Evolutionary conservation across 176 grass and related monocot species (phyloP).

Genomic region (Pontederia crassipes): DNA sequence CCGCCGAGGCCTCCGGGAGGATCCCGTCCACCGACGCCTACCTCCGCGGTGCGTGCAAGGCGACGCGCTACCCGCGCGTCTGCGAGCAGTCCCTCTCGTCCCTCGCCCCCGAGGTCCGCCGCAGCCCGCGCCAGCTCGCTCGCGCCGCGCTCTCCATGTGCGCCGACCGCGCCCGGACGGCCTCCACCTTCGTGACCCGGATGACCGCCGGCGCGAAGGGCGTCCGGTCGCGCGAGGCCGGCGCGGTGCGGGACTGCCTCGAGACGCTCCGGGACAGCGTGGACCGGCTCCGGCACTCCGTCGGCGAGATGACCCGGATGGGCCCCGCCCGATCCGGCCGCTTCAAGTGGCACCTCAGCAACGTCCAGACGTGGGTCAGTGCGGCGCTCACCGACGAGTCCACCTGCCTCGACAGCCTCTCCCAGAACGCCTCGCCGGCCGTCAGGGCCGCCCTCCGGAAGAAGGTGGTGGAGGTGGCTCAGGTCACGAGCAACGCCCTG

Average conservation of each 20-base stretch:
- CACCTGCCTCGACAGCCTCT: slow-evolving; percentile 69
- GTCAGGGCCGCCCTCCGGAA: slow-evolving; percentile 18
- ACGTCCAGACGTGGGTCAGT: slow-evolving; percentile 82
- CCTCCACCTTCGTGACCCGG: slow-evolving; percentile 49
- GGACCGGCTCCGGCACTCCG: slow-evolving; percentile 45
- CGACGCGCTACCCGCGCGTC: slow-evolving; percentile 67
- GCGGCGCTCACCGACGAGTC: slow-evolving; percentile 57
- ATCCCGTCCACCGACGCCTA: slow-evolving; percentile 31
- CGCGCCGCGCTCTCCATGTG: slow-evolving; percentile 66
- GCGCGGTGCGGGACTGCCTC: slow-evolving; percentile 46
- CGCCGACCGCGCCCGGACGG: slow-evolving; percentile 55
- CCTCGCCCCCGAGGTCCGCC: slow-evolving; percentile 40
- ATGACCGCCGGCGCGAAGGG: slow-evolving; percentile 1
- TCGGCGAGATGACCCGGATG: slow-evolving; percentile 48
- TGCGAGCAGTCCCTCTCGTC: slow-evolving; percentile 62
- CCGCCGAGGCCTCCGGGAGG: neutral
- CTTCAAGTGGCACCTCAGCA: slow-evolving; percentile 55
- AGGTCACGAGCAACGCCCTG: slow-evolving; percentile 70
- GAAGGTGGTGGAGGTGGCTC: slow-evolving; percentile 29
- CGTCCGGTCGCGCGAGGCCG: neutral
- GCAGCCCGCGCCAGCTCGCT: slow-evolving; percentile 60
- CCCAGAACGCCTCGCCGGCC: neutral
- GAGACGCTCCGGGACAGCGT: slow-evolving; percentile 42
- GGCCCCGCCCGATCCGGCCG: slow-evolving; percentile 25
- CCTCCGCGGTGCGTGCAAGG: slow-evolving; percentile 61